Base-by-base conservation (phyloP, 2,329 filamentous ascomycete species). In the Pseudogymnoascus sp. region DNA sequence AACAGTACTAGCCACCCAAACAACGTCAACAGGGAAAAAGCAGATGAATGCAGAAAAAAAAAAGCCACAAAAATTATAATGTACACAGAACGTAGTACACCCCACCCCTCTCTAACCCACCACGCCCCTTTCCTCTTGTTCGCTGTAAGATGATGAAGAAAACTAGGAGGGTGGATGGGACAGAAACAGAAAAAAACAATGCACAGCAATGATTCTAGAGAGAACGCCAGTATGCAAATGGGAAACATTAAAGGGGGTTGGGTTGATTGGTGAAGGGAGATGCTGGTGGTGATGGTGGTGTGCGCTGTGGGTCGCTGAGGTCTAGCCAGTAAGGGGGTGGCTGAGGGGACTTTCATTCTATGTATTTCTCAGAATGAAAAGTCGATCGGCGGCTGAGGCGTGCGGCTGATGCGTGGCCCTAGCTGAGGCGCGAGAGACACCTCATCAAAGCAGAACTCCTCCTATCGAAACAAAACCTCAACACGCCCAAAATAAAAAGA, bases 221-320 rank as follows among this genome's bases (percentile, higher is more conserved):
- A 54, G 47, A 32, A 54, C 47, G 47, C 47, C 47, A 11, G 47
- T 54, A 54, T 54, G 47, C 47, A 34, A 54, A 25, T 25, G 32
- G 47, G 47, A 7, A 20, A 54, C 47, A 54, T 54, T 54, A 54
- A 34, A 32, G 12, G 28, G 47, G n/a, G 47, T 54, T 54, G 25
- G 47, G 47, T 18, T 54, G 25, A 25, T 18, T 18, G 47, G 47
- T 7, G 43, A 32, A 32, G 43, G 16, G 28, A 54, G 28, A 54
- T 20, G 25, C 8, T 50, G 43, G 43, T 16, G 14, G 43, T 50
- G 20, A 11, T 41, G 7, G 37, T 20, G n/a, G 16, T 41, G 39
- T 25, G 39, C 14, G 41, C 22, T 47, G 41, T 47, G 7, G 22
- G 43, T 6, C 6, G 12, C 14, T 4, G 7, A 16, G 5, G 14